A percentile compares a stretch with the other conserved stretches of the same genome.
These are phyloP conservation scores for Millerozyma acaciae DNA, from an alignment of 805 yeast species.

Conservation along the genomic window DNA sequence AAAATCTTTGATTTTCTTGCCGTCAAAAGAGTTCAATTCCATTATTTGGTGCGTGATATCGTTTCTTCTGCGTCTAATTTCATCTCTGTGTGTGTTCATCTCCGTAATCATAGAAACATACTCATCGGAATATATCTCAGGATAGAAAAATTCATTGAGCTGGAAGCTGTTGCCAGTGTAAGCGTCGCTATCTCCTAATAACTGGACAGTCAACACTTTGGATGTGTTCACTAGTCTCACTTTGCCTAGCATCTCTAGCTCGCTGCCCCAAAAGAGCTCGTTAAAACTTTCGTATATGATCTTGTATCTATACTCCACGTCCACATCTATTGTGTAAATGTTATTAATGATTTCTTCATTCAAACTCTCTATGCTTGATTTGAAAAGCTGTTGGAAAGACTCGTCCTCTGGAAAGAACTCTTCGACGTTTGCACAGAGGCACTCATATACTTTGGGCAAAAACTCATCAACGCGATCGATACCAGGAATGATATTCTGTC, in stretches of 20 bases:
- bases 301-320: conserved; percentile 21
- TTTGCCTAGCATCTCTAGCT: conserved; percentile 24
- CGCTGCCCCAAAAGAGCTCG: conserved; percentile 35
- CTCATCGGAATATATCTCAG: conserved; percentile 28
- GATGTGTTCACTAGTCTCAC: conserved; percentile 26
- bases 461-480: conserved; percentile 20
- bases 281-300: conserved; percentile 31
- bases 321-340: conserved; percentile 29
- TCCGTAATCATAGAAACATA: conserved; percentile 17
- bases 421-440: conserved; percentile 3
- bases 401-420: conserved; percentile 9
- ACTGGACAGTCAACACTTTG: conserved; percentile 27
- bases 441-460: conserved; percentile 6
- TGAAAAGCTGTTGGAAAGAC: conserved; percentile 15
- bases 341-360: conserved; percentile 22
- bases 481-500: conserved; percentile 9
- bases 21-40: conserved; percentile 35
- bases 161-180: conserved; percentile 16
- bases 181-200: conserved; percentile 24
- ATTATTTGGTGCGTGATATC: conserved; percentile 23
- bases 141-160: conserved; percentile 30
- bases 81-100: conserved; percentile 15
- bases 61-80: conserved; percentile 14
- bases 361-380: conserved; percentile 25
- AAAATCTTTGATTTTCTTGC: conserved; percentile 29